Percentiles rank a stretch among this genome's conserved stretches.
Evolutionary conservation across 495 filamentous ascomycete species (phyloP).

Genomic region (Darksidea phi): DNA sequence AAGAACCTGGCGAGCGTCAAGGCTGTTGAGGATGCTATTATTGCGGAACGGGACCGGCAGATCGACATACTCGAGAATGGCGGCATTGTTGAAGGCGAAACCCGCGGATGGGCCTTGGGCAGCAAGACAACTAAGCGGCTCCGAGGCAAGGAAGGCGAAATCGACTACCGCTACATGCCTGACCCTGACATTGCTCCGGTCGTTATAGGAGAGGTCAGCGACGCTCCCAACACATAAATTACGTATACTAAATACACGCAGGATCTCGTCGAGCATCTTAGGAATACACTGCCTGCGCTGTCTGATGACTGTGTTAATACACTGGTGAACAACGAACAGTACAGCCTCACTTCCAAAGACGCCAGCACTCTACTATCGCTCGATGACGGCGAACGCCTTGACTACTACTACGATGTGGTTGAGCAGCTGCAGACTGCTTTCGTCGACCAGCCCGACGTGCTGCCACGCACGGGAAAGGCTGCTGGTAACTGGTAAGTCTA

Average conservation of each 20-base stretch:
- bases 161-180: slow-evolving; percentile 98
- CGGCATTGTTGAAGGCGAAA: slow-evolving; percentile 79
- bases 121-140: slow-evolving; percentile 72
- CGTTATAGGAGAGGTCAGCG: slow-evolving; percentile 58
- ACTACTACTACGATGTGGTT: slow-evolving; percentile 75
- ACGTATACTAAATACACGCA: slow-evolving; percentile 1
- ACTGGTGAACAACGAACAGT: slow-evolving; percentile 53
- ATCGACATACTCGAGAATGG: slow-evolving; percentile 77
- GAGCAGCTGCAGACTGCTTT: slow-evolving; percentile 40
- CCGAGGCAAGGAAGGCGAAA: slow-evolving; percentile 92
- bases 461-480: slow-evolving; percentile 14
- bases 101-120: slow-evolving; percentile 85
- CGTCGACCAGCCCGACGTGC: slow-evolving; percentile 31
- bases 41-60: slow-evolving; percentile 85
- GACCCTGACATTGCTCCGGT: slow-evolving; percentile 88
- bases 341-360: slow-evolving; percentile 76
- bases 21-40: slow-evolving; percentile 88
- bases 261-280: slow-evolving; percentile 65
- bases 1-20: slow-evolving; percentile 96
- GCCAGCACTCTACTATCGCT: slow-evolving; percentile 76
- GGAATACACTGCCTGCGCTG: slow-evolving; percentile 58
- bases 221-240: not conserved
- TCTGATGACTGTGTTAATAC: slow-evolving; percentile 67
- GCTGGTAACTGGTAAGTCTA: slow-evolving; percentile 40
- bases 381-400: slow-evolving; percentile 74